Evolutionary conservation across 768 basidiomycete species (phyloP), one percentile per base, ranked within the genome.

Genomic region (Mrakia gelida): DNA sequence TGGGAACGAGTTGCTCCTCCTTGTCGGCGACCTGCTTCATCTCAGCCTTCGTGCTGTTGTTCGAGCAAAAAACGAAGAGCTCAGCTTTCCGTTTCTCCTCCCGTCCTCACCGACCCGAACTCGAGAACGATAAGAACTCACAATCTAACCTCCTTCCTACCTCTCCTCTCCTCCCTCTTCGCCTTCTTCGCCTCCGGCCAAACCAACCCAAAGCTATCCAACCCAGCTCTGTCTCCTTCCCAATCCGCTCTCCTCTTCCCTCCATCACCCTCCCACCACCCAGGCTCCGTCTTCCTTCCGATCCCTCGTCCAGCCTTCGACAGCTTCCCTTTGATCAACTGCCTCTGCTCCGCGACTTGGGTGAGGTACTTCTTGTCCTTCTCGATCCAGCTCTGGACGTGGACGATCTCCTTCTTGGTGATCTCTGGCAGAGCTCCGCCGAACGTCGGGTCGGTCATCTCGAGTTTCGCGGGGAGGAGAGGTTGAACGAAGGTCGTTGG

Each of bases 1-100:
- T 91, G 4, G 97, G 97, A 6, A 98, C 91, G 38, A 99, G 91
- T 81, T 90, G 88, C 82, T 99, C 97, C 18, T 84, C 80, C 23
- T 82, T 80, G 23, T 83, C 77, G 7, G 86, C 86, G 71, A 83
- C 81, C 3, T 82, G 79, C 30, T 83, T 84, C 4, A 86, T 75
- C 74, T 85, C 82, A 26, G 80, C 80, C 75, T 84, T 85, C 0
- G 84, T 80, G 73, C 82, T 83, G 75, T 43, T 73, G 79, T 68
- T 75, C 59, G 76, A 10, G 45, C 45, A 15, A 45, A 45, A 67
- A 34, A 49, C 71, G 79, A 21, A 45, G 15, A 52, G 49, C 15
- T 52, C 49, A 52, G 49, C 49, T 2, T 49, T 23, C 28, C 54
- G 61, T 23, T 73, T 43, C n/a, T 28, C 23, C 28, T 49, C 45